Base-by-base conservation (phyloP, 805 yeast genomes). In the Metschnikowia bowlesiae region DNA sequence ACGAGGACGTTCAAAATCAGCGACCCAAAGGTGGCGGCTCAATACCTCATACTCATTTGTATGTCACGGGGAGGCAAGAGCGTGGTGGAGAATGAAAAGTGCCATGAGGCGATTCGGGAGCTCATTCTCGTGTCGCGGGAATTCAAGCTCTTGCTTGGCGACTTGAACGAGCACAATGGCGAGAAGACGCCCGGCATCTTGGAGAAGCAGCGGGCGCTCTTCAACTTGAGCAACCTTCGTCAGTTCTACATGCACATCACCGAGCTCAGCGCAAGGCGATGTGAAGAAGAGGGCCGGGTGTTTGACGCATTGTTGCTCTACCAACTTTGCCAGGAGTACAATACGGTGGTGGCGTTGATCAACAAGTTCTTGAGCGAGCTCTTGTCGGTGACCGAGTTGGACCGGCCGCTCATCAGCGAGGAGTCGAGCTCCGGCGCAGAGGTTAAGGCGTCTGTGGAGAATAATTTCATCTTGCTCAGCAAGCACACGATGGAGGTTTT, bases 11-110 rank as follows among this genome's bases (percentile, higher is more conserved):
- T 94, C 74, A 84, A 90, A 60, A 80, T 81, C 51, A 81, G 92
- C 37, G 96, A 90, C 68, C 96, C 98, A 26, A 81, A 84, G 60
- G 88, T 86, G 50, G 97, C 97, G 0, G 87, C 88, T n/a, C 96
- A 92, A 64, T 94, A 94, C 62, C 69, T 92, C 47, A 76, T 87
- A 28, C 71, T 87, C 57, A 83, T 90, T 29, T 84, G 88, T 44
- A 60, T 89, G 58, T 62, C 71, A 5, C 61, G 60, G 16, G 73
- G 71, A 9, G 69, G 70, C 7, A 46, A 65, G 26, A 62, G 66
- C 2, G 62, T 70, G 26, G 70, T 74, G 32, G 85, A 84, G 54
- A 67, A 76, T 2, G 70, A 76, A 39, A 70, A 85, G 40, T 82
- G 88, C 53, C 90, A 87, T 60, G 91, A 87, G 58, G 85, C 95